Base-by-base conservation (phyloP, 495 filamentous ascomycete species). In the Parathielavia hyrcaniae region DNA sequence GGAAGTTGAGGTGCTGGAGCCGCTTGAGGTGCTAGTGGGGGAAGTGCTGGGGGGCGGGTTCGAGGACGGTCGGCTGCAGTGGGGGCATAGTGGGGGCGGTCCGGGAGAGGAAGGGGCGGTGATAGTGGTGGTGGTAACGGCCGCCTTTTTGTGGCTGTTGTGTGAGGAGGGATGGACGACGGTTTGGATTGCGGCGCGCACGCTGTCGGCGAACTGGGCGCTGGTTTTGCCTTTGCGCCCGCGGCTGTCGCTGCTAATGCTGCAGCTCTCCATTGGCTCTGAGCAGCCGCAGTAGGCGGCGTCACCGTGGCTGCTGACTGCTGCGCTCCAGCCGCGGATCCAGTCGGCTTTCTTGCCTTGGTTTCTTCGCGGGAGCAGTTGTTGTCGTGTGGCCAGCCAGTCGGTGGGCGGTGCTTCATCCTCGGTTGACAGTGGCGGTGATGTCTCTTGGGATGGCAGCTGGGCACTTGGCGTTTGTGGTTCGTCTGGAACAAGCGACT, bases 261-360 rank as follows among this genome's bases (percentile, higher is more conserved):
- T 39, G 38, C 16, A 30, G 4, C 0, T 45, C 17, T 57, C 39
- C 38, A 62, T n/a, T 1, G 53, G 30, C 35, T 65, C 64, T 5
- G 68, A 69, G 55, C 68, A 70, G 5, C 55, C 58, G 43, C 68
- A 70, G 53, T 70, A 70, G 8, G 68, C 60, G 19, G 55, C 54
- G 6, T 58, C 51, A 34, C 68, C 68, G 48, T 64, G 56, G 16
- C 22, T 41, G 50, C 50, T 53, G 39, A 70, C 68, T 14, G 53
- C 59, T 16, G 65, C 52, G 48, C 68, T 70, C 68, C 68, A 70
- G 48, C 68, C 66, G 13, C 64, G 66, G 30, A 70, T 67, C 68
- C 68, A 70, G 36, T 70, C 66, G n/a, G 62, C 66, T 47, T 67
- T 69, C n/a, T 60, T 69, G 30, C 65, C 65, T 30, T 63, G 57